phyloP scores from a whole-genome alignment of 495 filamentous ascomycete species.

The Penicillium tannophilum region DNA sequence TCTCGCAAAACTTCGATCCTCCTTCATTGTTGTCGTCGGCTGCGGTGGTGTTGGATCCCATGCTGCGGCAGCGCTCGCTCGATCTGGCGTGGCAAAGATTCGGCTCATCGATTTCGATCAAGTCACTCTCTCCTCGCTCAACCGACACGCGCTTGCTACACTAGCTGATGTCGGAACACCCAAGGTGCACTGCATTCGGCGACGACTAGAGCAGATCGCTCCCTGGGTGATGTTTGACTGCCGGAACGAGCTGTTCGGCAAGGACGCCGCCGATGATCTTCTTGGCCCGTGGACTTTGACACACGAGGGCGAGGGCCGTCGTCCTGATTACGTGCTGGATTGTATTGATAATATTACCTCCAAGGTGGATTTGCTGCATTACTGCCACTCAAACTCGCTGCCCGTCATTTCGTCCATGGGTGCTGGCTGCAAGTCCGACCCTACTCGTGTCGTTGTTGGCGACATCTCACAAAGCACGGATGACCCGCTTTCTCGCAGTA shows the following conservation, averaged over 20 bases:
- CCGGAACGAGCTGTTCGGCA: slow-evolving; percentile 80
- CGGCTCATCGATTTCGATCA: slow-evolving; percentile 98
- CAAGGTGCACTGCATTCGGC: slow-evolving; percentile 83
- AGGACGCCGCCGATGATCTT: slow-evolving; percentile 61
- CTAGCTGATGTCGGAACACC: slow-evolving; percentile 92
- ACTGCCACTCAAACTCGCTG: slow-evolving; percentile 74
- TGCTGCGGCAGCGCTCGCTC: slow-evolving; percentile 79
- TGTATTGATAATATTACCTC: slow-evolving; percentile 98
- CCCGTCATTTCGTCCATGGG: slow-evolving; percentile 95
- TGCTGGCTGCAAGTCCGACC: slow-evolving; percentile 95
- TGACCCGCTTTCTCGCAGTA: slow-evolving; percentile 85
- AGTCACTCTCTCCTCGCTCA: slow-evolving; percentile 89
- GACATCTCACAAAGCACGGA: slow-evolving; percentile 90
- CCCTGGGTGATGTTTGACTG: slow-evolving; percentile 93
- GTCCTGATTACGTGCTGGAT: slow-evolving; percentile 87
- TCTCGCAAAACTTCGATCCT: slow-evolving; percentile 71
- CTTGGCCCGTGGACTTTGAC: slow-evolving; percentile 59
- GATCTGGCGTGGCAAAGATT: slow-evolving; percentile 83
- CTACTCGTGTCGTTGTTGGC: slow-evolving; percentile 85
- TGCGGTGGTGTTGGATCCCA: slow-evolving; percentile 96
- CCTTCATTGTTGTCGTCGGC: slow-evolving; percentile 88
- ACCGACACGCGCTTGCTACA: slow-evolving; percentile 92
- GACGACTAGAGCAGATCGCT: slow-evolving; percentile 76
- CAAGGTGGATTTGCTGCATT: slow-evolving; percentile 88
- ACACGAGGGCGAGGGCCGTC: slow-evolving; percentile 55